Evolutionary conservation across 257 asterid species (phyloP).

Genomic region (Solanum sejunctum): DNA sequence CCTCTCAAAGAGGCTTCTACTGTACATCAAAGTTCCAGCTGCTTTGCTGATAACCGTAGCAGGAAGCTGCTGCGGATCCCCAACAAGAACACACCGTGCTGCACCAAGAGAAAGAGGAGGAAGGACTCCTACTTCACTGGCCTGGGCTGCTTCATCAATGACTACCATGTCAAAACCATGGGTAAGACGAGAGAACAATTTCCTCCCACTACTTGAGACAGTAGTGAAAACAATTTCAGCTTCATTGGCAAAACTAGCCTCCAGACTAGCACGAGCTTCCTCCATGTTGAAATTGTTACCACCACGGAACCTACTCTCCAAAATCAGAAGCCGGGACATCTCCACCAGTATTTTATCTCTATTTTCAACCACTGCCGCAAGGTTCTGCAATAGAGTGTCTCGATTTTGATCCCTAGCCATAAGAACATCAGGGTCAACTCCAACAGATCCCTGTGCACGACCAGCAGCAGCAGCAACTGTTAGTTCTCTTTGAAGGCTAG

Average conservation of each 20-base stretch:
- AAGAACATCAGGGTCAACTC: conserved; percentile 95
- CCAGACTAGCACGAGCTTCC: conserved; percentile 94
- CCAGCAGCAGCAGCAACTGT: conserved; percentile 63
- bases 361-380: conserved; percentile 90
- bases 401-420: conserved; percentile 94
- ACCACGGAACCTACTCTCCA: conserved; percentile 75
- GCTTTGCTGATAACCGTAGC: conserved; percentile 99
- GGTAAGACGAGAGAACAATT: conserved; percentile 80
- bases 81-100: conserved; percentile 99
- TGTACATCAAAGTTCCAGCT: conserved; percentile 91
- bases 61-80: conserved; percentile 99
- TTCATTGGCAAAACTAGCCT: conserved; percentile 98
- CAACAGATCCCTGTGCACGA: conserved; percentile 94
- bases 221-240: conserved; percentile 98
- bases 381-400: conserved; percentile 64
- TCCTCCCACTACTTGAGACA: conserved; percentile 97
- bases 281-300: conserved; percentile 73
- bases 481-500: conserved; percentile 81
- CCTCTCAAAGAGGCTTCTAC: conserved; percentile 98
- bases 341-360: conserved; percentile 88
- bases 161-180: conserved; percentile 99
- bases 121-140: conserved; percentile 87
- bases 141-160: conserved; percentile 99
- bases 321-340: conserved; percentile 81
- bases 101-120: conserved; percentile 99